Percentiles rank a stretch among this genome's conserved stretches.
These are phyloP conservation scores for Coelastrella sp. DNA, from an alignment of 139 green algal genomes.

Conservation along the genomic window DNA sequence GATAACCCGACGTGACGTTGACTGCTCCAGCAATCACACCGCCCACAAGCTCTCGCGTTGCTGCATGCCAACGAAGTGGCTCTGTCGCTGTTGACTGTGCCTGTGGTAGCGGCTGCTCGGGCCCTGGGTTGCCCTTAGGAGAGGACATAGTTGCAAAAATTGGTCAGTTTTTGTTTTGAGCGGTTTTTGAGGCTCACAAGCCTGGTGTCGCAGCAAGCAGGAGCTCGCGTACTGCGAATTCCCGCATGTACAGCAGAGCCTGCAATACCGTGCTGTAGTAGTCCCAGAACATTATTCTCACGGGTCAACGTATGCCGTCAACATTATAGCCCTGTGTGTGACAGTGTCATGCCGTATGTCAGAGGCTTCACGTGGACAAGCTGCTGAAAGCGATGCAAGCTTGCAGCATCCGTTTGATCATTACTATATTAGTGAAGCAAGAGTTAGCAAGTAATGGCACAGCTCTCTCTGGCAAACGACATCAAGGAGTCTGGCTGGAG, in stretches of 20 bases:
- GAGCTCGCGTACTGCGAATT: too few species aligned
- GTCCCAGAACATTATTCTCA: too few species aligned
- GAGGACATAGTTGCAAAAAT: too few species aligned
- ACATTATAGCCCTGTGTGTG: too few species aligned
- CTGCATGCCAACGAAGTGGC: constrained; percentile 13
- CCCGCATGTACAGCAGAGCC: too few species aligned
- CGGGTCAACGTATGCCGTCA: too few species aligned
- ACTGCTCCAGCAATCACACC: constrained; percentile 37
- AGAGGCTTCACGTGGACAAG: too few species aligned
- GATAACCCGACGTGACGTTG: constrained; percentile 50
- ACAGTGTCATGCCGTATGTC: too few species aligned
- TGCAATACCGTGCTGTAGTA: too few species aligned
- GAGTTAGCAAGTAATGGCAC: neutral
- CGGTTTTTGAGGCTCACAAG: too few species aligned
- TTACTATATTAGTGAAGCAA: neutral
- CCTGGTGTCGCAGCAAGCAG: too few species aligned
- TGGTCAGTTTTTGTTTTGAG: too few species aligned
- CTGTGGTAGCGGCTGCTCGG: neutral
- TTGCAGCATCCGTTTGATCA: neutral
- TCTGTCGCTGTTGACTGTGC: neutral
- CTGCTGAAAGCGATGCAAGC: neutral
- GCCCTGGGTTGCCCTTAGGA: neutral
- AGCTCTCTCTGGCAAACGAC: neutral
- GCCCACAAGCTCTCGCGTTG: constrained; percentile 32
- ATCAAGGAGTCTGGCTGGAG: neutral